Evolutionary conservation across 345 rosid species (phyloP), one percentile per base, ranked within the genome.

Genomic region (Excoecaria agallocha): DNA sequence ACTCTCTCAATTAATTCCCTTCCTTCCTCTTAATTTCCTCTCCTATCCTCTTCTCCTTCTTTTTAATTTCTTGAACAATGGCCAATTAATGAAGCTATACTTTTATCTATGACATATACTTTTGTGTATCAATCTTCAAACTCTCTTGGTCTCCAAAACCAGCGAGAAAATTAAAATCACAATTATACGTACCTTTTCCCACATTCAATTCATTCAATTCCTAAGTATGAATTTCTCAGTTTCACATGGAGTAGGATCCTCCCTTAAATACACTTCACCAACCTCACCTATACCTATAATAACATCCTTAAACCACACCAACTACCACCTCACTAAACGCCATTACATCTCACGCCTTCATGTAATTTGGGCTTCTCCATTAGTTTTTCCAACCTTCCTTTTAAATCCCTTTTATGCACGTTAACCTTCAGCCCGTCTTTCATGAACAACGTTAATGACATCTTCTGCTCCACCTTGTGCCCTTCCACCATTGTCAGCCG

Each of bases 371-470:
- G 20, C 10, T 20, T 15, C 57, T 19, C 50, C 50, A 20, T 65
- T 8, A 88, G 35, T 41, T 72, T 82, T 48, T 71, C 85, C 64
- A 82, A 70, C 6, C 83, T 74, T 13, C 72, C 84, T 69, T 69
- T 80, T 60, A 94, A 22, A 55, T 92, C 94, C 71, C 98, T 88
- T 74, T 62, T 22, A 13, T 78, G 85, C 59, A 93, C 93, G 51
- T 83, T 84, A 4, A 95, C 97, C 66, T 78, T 76, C 6, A 95
- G 89, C 70, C 99, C 98, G 46, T 90, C 76, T 75, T 90, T 89
- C 99, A 95, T 95, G 82, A 93, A 93, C 73, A 95, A 68, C 10
- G 98, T 94, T 67, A 94, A 70, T 51, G 98, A 94, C 98, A 94
- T 94, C 84, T 94, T 94, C 88, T 94, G 99, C 89, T 91, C 96